Evolutionary conservation across 352 stramenopile genomes (phyloP), one percentile per base, ranked within the genome.

Genomic region (Peronospora tabacina): DNA sequence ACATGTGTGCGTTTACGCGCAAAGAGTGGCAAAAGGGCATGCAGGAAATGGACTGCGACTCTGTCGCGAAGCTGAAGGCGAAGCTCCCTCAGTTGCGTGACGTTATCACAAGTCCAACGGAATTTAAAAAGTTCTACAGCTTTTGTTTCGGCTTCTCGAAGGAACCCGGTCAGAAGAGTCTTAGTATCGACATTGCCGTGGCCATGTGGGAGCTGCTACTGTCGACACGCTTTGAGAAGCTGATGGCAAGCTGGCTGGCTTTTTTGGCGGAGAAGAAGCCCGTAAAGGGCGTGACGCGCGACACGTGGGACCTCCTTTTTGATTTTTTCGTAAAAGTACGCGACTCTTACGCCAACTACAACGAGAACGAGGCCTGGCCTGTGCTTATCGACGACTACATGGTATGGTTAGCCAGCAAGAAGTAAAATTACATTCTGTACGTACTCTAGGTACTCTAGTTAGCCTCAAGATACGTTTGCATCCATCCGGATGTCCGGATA

Each of bases 361-460:
- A 94, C 62, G 83, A 92, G 63, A 94, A 90, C 61, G 83, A 91
- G 52, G 83, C 83, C 10, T 94, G 83, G 83, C 83, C 83, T 22
- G 83, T 94, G 58, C 75, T 94, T 42, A 91, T 94, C 46, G 83
- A 94, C 61, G 83, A 94, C 62, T 94, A 81, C 62, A 91, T 94
- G 80, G 61, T 61, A 30, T 90, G 81, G 75, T 82, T 90, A 82
- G 71, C 86, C 47, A 68, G 52, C 17, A 74, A 74, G 48, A 87
- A 87, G 58, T 64, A 81, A 38, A 3, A 38, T 36, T 15, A 36
- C 30, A 16, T 15, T 33, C 8, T 13, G 28, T 33, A 33, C 28
- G 8, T 33, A 33, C 8, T 26, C 3, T 26, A 32, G 28, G 8
- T 33, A 33, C 8, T 26, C 3, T 26, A 32, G 28, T 32, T 32